These are phyloP conservation scores for Saprolegnia parasitica DNA, from an alignment of 352 stramenopile species.

Conservation along the genomic window DNA sequence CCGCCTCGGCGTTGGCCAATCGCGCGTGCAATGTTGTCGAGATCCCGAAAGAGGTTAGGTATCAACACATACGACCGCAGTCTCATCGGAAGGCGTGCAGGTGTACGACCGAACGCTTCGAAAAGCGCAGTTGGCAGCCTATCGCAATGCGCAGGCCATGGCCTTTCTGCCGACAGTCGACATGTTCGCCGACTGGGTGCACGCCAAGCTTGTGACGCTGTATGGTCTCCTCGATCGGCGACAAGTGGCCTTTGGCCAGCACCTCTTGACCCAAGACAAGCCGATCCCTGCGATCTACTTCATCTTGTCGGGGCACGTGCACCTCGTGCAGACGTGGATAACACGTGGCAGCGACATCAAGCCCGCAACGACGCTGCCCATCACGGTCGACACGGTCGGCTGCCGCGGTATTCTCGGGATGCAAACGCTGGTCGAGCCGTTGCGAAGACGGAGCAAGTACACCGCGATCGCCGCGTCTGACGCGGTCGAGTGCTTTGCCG, in stretches of 20 bases:
- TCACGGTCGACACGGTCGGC: conserved; percentile 12
- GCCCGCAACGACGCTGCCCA: neutral
- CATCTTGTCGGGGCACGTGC: conserved; percentile 33
- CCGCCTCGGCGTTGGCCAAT: conserved; percentile 47
- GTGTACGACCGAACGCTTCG: conserved; percentile 48
- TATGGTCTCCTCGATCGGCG: conserved; percentile 44
- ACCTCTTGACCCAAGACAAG: conserved; percentile 35
- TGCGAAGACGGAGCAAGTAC: neutral
- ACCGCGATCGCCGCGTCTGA: conserved; percentile 2
- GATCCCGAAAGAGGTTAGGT: conserved; percentile 35
- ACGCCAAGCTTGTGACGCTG: conserved; percentile 37
- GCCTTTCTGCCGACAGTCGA: conserved; percentile 49
- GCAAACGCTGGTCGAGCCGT: neutral
- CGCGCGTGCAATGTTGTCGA: conserved; percentile 45
- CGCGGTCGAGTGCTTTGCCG: neutral
- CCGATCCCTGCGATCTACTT: conserved; percentile 32
- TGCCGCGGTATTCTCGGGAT: conserved; percentile 8
- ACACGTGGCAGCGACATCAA: neutral
- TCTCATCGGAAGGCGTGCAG: neutral
- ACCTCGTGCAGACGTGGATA: conserved; percentile 18
- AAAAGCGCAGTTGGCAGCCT: conserved; percentile 45
- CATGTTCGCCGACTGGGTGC: conserved; percentile 47
- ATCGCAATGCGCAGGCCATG: conserved; percentile 44
- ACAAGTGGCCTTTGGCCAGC: conserved; percentile 42
- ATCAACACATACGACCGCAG: neutral